Conservation (phyloP, 2,329 filamentous ascomycete species). For the Ramichloridium luteum region DNA sequence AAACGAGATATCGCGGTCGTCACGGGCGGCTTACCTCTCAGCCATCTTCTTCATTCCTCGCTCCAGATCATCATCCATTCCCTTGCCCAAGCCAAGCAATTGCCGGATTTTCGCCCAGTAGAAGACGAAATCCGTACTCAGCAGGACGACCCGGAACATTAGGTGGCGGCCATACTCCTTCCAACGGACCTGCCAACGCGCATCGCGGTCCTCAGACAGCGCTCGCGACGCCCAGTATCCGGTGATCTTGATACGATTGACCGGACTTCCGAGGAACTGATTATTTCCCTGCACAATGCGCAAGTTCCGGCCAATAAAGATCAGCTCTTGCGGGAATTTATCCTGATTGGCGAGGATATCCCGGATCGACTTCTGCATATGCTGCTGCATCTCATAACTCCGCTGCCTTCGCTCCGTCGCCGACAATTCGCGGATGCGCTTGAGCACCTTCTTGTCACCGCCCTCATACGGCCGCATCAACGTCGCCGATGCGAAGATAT, state of each 20-base stretch:
- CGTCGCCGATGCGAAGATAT: conserved; percentile 84
- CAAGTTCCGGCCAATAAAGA: conserved; percentile 86
- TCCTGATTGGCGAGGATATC: conserved; percentile 73
- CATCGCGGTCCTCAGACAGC: conserved; percentile 60
- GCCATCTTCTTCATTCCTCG: conserved; percentile 75
- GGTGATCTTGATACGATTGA: conserved; percentile 88
- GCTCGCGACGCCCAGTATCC: conserved; percentile 79
- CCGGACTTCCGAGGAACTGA: conserved; percentile 76
- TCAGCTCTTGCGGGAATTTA: conserved; percentile 79
- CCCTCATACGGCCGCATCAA: conserved; percentile 84
- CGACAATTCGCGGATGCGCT: conserved; percentile 38
- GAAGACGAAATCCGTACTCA: conserved; percentile 68
- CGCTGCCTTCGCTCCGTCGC: conserved; percentile 44
- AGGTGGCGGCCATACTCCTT: conserved; percentile 64
- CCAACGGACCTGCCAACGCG: conserved; percentile 50
- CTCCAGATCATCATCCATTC: conserved; percentile 93
- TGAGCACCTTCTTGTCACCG: conserved; percentile 55
- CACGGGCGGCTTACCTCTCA: conserved; percentile 35
- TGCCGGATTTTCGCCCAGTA: conserved; percentile 70
- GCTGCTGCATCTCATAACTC: conserved; percentile 70
- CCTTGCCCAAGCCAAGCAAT: conserved; percentile 60
- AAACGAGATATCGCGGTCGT: background rate
- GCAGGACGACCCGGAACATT: conserved; percentile 66
- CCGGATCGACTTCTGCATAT: conserved; percentile 59
- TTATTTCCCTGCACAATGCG: conserved; percentile 90